A percentile compares a stretch with the other conserved stretches of the same genome.
Conservation (phyloP, 2,329 filamentous ascomycete genomes). For the Sarocladium oryzae region DNA sequence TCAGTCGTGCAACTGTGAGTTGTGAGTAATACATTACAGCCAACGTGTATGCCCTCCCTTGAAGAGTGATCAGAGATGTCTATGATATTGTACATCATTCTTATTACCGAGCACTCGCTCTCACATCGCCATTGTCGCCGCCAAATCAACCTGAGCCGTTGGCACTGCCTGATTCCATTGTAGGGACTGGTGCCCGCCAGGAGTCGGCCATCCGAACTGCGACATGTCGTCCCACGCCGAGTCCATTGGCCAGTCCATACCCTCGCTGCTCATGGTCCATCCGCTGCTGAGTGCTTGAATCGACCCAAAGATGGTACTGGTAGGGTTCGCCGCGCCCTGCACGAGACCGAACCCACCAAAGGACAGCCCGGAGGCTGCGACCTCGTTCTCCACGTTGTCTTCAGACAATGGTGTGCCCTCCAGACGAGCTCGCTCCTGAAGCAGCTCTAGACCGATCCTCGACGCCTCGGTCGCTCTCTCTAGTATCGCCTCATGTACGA, state of each 20-base stretch:
- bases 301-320: neutral
- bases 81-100: too few species aligned
- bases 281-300: constrained; percentile 6
- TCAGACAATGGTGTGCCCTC: constrained; percentile 14
- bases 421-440: constrained; percentile 27
- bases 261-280: constrained; percentile 9
- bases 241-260: constrained; percentile 20
- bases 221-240: constrained; percentile 23
- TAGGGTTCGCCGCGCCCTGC: constrained; percentile 8
- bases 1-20: too few species aligned
- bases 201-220: constrained; percentile 14
- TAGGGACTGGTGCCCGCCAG: neutral
- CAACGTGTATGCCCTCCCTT: too few species aligned
- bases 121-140: too few species aligned
- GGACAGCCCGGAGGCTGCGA: neutral
- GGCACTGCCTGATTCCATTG: neutral
- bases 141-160: too few species aligned
- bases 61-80: too few species aligned
- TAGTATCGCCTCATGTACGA: constrained; percentile 25
- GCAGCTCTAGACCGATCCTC: constrained; percentile 22
- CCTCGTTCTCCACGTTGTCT: constrained; percentile 7
- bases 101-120: too few species aligned
- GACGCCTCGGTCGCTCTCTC: constrained; percentile 19
- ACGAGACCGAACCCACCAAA: neutral
- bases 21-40: too few species aligned